Conservation (phyloP, 2,329 filamentous ascomycete species). For the Whalleya microplaca region DNA sequence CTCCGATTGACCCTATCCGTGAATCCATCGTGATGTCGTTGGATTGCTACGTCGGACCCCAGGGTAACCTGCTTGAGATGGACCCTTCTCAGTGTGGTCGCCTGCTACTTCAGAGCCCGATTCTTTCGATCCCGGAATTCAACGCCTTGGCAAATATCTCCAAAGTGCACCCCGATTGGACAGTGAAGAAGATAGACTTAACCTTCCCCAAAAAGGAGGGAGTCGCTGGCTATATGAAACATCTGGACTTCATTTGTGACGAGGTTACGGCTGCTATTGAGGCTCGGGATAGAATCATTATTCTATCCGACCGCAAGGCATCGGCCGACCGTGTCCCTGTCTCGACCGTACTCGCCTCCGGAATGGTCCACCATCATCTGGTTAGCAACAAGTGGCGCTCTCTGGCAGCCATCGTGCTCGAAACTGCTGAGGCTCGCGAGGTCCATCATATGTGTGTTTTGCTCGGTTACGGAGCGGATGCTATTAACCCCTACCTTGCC, state of each 20-base stretch:
- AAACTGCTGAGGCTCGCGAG: conserved; percentile 94
- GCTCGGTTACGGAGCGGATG: conserved; percentile 92
- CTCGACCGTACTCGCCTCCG: conserved; percentile 84
- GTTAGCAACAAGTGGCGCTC: conserved; percentile 96
- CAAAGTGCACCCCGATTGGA: conserved; percentile 76
- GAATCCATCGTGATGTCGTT: conserved; percentile 98
- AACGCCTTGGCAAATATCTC: conserved; percentile 82
- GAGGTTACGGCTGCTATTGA: conserved; percentile 83
- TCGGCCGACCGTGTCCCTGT: conserved; percentile 82
- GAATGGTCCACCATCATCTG: conserved; percentile 93
- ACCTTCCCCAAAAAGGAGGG: conserved; percentile 90
- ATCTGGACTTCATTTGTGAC: conserved; percentile 86
- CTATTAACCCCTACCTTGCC: conserved; percentile 90
- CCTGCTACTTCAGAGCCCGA: conserved; percentile 83
- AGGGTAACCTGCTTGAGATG: conserved; percentile 95
- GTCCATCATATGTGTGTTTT: conserved; percentile 99
- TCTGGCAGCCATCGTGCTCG: conserved; percentile 81
- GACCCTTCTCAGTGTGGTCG: conserved; percentile 85
- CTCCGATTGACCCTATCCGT: conserved; percentile 94
- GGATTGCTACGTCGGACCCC: conserved; percentile 93
- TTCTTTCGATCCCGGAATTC: conserved; percentile 88
- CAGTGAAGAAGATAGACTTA: conserved; percentile 86
- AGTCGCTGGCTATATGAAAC: conserved; percentile 80
- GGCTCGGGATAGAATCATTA: conserved; percentile 80
- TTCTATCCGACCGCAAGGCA: conserved; percentile 87